Conservation (phyloP, 2,329 filamentous ascomycete species). For the Ceratocystis ficicola region DNA sequence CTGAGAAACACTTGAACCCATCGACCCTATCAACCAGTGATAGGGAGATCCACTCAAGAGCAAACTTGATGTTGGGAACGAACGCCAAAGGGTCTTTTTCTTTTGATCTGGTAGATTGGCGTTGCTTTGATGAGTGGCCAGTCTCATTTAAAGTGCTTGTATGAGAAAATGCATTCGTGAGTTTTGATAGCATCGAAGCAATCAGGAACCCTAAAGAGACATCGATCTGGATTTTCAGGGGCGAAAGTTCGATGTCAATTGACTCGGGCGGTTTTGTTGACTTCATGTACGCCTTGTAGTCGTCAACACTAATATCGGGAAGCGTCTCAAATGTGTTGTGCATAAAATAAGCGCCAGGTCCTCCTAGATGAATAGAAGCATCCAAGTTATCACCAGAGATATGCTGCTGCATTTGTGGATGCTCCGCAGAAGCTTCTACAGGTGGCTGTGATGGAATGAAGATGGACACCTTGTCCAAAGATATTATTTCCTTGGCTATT, state of each 20-base stretch:
- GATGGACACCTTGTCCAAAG: constrained; percentile 18
- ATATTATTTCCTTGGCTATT: constrained; percentile 20
- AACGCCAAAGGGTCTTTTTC: constrained; percentile 12
- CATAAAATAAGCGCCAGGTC: constrained; percentile 20
- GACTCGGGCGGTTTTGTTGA: constrained; percentile 26
- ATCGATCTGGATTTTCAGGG: constrained; percentile 43
- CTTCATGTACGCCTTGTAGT: constrained; percentile 24
- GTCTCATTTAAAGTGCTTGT: constrained; percentile 24
- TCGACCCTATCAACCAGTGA: constrained; percentile 44
- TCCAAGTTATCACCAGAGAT: neutral
- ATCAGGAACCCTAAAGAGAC: constrained; percentile 45
- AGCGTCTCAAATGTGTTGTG: constrained; percentile 18
- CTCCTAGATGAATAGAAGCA: constrained; percentile 10
- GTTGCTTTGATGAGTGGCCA: neutral
- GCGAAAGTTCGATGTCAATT: constrained; percentile 42
- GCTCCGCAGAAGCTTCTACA: neutral
- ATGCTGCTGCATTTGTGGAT: neutral
- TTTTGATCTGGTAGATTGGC: neutral
- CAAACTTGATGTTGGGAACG: constrained; percentile 33
- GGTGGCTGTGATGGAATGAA: constrained; percentile 19
- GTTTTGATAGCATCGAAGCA: constrained; percentile 38
- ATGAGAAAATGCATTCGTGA: constrained; percentile 35
- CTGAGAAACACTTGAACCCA: constrained; percentile 41
- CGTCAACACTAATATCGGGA: constrained; percentile 11
- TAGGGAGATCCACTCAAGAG: constrained; percentile 39